Evolutionary conservation across 139 green algal genomes (phyloP).

Genomic region (Coccomyxa sp.): DNA sequence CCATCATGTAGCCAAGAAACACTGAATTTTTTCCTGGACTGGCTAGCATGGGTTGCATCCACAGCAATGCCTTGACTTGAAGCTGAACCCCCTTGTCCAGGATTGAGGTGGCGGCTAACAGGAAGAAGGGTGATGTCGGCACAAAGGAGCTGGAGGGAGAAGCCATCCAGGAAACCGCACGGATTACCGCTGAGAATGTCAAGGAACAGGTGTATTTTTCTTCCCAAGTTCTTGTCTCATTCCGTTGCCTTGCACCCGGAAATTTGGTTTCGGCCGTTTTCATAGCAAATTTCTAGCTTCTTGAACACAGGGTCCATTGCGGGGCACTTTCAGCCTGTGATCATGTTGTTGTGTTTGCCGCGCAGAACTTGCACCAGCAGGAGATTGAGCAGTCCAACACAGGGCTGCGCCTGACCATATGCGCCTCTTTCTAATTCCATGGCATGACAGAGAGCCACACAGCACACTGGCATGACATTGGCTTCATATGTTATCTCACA

Average conservation of each 20-base stretch:
- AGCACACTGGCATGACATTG: too few relatives aligned
- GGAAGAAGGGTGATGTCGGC: not conserved
- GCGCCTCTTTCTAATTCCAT: not conserved
- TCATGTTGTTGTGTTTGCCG: too few relatives aligned
- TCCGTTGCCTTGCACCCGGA: too few relatives aligned
- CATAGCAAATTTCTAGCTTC: too few relatives aligned
- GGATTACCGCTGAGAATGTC: not conserved
- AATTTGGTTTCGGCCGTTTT: too few relatives aligned
- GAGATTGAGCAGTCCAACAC: not conserved
- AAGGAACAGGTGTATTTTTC: not conserved
- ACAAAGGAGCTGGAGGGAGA: not conserved
- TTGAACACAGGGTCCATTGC: too few relatives aligned
- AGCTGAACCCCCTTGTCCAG: not conserved
- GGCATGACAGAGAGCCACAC: not conserved
- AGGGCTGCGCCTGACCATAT: not conserved
- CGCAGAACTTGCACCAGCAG: not conserved
- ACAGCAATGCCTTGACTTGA: too few relatives aligned
- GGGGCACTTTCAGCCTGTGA: too few relatives aligned
- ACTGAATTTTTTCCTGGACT: too few relatives aligned
- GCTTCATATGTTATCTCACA: too few relatives aligned
- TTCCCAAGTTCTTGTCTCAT: not conserved
- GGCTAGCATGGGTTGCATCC: too few relatives aligned
- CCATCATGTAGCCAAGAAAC: too few relatives aligned
- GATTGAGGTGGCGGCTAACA: not conserved
- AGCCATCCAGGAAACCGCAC: not conserved